These are phyloP conservation scores for Monosporascus sp. DNA, from an alignment of 2,329 filamentous ascomycete species.

Conservation along the genomic window DNA sequence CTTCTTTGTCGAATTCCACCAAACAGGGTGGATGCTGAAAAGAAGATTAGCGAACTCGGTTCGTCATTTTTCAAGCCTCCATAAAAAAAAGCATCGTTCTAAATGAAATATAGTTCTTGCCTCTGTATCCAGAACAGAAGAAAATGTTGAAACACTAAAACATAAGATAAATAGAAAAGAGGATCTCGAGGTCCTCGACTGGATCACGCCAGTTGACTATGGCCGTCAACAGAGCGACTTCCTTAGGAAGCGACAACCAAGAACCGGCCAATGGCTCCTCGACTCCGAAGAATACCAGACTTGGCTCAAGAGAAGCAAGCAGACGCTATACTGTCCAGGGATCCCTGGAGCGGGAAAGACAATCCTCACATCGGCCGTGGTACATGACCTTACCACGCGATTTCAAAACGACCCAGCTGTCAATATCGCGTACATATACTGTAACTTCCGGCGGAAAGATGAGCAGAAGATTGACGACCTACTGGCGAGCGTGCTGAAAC, in stretches of 20 bases:
- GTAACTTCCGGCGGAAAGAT: conserved; percentile 30
- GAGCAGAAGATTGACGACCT: too few relatives aligned
- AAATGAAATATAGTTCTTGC: neutral
- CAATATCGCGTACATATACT: conserved; percentile 34
- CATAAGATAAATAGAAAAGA: neutral
- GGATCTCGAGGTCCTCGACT: conserved; percentile 24
- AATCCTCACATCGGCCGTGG: conserved; percentile 34
- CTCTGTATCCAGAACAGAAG: neutral
- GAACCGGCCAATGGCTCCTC: conserved; percentile 27
- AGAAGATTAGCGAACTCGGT: neutral
- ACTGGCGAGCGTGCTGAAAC: conserved; percentile 6
- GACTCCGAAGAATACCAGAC: conserved; percentile 4
- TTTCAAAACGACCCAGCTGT: too few relatives aligned
- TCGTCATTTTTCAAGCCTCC: neutral
- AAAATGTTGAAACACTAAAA: neutral
- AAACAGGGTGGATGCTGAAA: neutral
- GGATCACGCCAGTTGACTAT: conserved; percentile 33
- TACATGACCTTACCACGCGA: conserved; percentile 31
- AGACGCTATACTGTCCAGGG: conserved; percentile 40
- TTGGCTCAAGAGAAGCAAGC: conserved; percentile 6
- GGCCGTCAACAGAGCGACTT: conserved; percentile 33
- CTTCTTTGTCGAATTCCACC: neutral
- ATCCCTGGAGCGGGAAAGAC: conserved; percentile 46
- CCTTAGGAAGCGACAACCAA: conserved; percentile 27
- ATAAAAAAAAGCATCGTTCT: neutral